Evolutionary conservation across 805 yeast genomes (phyloP).

Genomic region (Blastobotrys peoriensis): DNA sequence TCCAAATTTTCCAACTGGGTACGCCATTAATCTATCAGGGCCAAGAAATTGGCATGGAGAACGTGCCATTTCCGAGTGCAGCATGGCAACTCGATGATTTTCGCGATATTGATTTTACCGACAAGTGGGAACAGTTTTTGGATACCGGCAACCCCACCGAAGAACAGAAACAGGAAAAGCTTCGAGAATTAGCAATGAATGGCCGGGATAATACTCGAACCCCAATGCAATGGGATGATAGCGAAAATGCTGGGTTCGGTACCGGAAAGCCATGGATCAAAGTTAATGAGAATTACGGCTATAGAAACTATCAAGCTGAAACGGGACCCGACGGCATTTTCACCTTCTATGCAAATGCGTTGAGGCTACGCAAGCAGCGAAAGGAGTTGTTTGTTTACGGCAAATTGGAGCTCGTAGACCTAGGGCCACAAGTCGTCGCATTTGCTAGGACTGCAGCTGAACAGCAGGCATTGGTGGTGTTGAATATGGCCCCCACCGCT

Average conservation of each 20-base stretch:
- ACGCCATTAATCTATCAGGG: conserved; percentile 55
- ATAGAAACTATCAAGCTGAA: conserved; percentile 42
- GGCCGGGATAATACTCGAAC: conserved; percentile 51
- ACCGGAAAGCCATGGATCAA: conserved; percentile 48
- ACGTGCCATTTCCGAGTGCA: conserved; percentile 40
- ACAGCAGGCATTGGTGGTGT: background rate
- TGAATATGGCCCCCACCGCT: too few species aligned
- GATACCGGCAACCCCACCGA: conserved; percentile 20
- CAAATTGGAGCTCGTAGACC: conserved; percentile 22
- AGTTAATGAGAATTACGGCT: conserved; percentile 44
- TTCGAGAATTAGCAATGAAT: conserved; percentile 20
- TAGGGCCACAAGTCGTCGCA: background rate
- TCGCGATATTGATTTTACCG: conserved; percentile 43
- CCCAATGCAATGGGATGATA: conserved; percentile 49
- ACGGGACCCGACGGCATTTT: conserved; percentile 42
- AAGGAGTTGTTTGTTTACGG: conserved; percentile 45
- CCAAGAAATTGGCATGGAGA: conserved; percentile 50
- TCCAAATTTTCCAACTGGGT: conserved; percentile 45
- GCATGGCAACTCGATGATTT: conserved; percentile 44
- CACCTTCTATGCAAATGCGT: conserved; percentile 40
- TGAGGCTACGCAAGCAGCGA: conserved; percentile 40
- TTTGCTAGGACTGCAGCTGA: background rate
- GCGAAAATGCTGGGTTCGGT: conserved; percentile 42
- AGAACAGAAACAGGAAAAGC: conserved; percentile 12
- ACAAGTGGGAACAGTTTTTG: conserved; percentile 35